These are phyloP conservation scores for Scedosporium aurantiacum DNA, from an alignment of 2,329 filamentous ascomycete genomes.

Conservation along the genomic window DNA sequence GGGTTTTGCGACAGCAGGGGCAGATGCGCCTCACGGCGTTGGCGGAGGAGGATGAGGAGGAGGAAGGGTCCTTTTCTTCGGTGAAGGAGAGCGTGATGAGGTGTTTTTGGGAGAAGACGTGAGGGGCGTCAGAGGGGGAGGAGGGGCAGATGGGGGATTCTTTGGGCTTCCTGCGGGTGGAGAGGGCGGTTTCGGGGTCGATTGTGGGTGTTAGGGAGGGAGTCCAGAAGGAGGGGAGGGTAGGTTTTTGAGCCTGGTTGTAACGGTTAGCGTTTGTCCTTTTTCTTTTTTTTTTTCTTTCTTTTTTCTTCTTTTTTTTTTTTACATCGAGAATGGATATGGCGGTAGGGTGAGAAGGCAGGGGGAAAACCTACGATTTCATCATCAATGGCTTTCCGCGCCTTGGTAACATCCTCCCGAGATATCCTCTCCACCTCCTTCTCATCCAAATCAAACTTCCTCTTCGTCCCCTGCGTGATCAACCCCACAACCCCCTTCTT, in stretches of 20 bases:
- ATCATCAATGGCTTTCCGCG: constrained; percentile 57
- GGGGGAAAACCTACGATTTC: constrained; percentile 45
- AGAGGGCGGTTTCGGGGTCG: constrained; percentile 35
- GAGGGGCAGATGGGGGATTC: constrained; percentile 65
- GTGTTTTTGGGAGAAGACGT: constrained; percentile 66
- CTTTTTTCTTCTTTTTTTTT: no score
- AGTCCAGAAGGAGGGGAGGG: constrained; percentile 84
- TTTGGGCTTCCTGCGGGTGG: constrained; percentile 52
- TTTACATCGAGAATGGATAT: neutral
- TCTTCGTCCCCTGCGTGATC: constrained; percentile 34
- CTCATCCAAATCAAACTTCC: constrained; percentile 62
- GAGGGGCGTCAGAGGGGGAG: constrained; percentile 53
- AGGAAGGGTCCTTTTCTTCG: constrained; percentile 42
- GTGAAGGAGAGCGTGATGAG: constrained; percentile 69
- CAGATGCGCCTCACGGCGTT: constrained; percentile 45
- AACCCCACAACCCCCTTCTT: neutral
- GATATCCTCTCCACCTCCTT: constrained; percentile 64
- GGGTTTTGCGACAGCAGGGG: constrained; percentile 72
- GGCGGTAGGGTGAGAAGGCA: constrained; percentile 8
- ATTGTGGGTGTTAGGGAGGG: constrained; percentile 64
- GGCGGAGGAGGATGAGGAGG: constrained; percentile 22
- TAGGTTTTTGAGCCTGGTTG: constrained; percentile 46
- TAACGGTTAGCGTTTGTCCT: constrained; percentile 9
- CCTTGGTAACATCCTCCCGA: constrained; percentile 56
- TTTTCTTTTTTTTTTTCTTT: neutral